Evolutionary conservation across 768 basidiomycete species (phyloP).

Genomic region (Polyporus arcularius): DNA sequence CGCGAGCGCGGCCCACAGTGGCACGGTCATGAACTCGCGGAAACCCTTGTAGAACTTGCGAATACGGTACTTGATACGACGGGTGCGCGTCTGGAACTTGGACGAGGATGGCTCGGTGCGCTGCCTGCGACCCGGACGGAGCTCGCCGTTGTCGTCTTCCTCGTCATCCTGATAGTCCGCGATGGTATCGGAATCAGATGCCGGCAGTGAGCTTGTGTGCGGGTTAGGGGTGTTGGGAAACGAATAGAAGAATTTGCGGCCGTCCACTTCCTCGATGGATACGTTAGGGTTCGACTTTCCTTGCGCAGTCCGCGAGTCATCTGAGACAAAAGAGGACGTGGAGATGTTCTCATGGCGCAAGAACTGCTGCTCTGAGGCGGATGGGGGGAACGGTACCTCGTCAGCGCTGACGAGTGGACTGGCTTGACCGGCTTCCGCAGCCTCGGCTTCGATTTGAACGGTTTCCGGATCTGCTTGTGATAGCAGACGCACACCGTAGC

Average conservation of each 20-base stretch:
- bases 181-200: slow-evolving; percentile 16
- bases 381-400: slow-evolving; percentile 29
- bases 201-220: slow-evolving; percentile 7
- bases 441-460: slow-evolving; percentile 26
- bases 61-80: slow-evolving; percentile 29
- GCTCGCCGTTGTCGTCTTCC: slow-evolving; percentile 22
- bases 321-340: slow-evolving; percentile 6
- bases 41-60: slow-evolving; percentile 40
- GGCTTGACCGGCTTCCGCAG: slow-evolving; percentile 32
- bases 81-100: slow-evolving; percentile 27
- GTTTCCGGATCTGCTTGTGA: slow-evolving; percentile 65
- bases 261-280: slow-evolving; percentile 18
- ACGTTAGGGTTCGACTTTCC: slow-evolving; percentile 14
- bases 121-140: slow-evolving; percentile 15
- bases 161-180: slow-evolving; percentile 26
- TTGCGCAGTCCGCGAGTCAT: slow-evolving; percentile 11
- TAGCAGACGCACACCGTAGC: slow-evolving; percentile 84
- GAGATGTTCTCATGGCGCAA: slow-evolving; percentile 19
- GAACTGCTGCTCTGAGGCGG: slow-evolving; percentile 22
- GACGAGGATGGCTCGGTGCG: slow-evolving; percentile 25
- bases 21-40: slow-evolving; percentile 84
- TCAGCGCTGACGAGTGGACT: slow-evolving; percentile 37
- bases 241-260: slow-evolving; percentile 54
- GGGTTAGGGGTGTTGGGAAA: slow-evolving; percentile 59
- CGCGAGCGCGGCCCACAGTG: slow-evolving; percentile 76